Evolutionary conservation across 331 rosid species (phyloP).

Genomic region (Rosa hybrid): DNA sequence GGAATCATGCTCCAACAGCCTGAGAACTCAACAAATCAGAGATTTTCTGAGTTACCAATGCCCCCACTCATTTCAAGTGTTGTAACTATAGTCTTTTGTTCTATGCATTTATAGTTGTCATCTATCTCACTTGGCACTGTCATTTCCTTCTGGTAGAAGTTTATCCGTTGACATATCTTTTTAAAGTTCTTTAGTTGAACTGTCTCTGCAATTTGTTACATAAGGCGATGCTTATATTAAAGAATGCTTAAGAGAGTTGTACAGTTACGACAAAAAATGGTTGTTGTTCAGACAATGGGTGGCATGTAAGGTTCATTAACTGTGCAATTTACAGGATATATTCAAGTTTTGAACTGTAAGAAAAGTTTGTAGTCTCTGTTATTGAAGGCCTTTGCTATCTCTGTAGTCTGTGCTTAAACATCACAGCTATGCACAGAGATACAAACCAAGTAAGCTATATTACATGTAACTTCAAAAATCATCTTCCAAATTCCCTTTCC

Average conservation of each 20-base stretch:
- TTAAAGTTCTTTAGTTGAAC: background rate
- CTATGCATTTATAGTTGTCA: conserved; percentile 24
- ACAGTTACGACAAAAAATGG: background rate
- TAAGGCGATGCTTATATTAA: background rate
- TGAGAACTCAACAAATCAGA: background rate
- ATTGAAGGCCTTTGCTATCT: background rate
- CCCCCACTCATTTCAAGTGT: conserved; percentile 9
- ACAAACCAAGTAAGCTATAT: background rate
- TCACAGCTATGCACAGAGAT: background rate
- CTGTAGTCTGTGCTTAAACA: background rate
- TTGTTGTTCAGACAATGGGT: conserved; percentile 1
- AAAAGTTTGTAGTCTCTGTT: background rate
- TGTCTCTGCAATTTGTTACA: background rate
- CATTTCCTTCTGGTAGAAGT: conserved; percentile 30
- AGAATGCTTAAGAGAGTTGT: background rate
- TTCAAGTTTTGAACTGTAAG: background rate
- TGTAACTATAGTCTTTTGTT: conserved; percentile 26
- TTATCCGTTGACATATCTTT: conserved; percentile 11
- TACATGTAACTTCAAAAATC: background rate
- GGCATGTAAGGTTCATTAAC: background rate
- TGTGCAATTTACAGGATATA: background rate
- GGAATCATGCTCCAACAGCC: background rate
- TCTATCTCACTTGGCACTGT: conserved; percentile 12
- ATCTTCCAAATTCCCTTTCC: background rate
- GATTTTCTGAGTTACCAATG: conserved; percentile 11